phyloP scores from a whole-genome alignment of 2,329 filamentous ascomycete species.

The Aureobasidium zeae region DNA sequence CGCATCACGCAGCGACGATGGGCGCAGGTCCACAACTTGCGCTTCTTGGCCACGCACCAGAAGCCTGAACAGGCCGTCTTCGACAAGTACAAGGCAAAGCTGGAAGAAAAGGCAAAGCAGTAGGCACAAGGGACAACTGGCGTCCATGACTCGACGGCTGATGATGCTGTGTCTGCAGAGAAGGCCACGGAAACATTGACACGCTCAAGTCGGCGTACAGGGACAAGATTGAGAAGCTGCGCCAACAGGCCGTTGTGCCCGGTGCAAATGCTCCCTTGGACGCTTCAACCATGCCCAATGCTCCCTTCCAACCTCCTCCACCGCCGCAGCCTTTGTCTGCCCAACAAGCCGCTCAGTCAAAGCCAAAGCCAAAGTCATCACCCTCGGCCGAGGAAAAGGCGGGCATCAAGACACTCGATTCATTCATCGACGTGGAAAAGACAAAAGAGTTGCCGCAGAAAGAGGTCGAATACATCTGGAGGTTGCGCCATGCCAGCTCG shows the following conservation, averaged over 20 bases:
- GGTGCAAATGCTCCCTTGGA: conserved; percentile 39
- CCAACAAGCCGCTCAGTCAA: conserved; percentile 22
- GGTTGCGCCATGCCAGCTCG: conserved; percentile 68
- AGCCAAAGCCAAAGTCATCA: conserved; percentile 21
- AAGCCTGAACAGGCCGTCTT: conserved; percentile 53
- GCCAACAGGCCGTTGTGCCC: conserved; percentile 54
- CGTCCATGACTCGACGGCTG: too few relatives aligned
- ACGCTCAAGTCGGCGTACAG: conserved; percentile 74
- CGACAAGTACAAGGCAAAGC: conserved; percentile 81
- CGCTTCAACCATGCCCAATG: conserved; percentile 20
- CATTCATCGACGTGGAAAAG: conserved; percentile 73
- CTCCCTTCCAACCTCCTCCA: conserved; percentile 30
- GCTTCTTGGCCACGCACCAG: conserved; percentile 74
- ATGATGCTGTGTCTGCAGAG: too few relatives aligned
- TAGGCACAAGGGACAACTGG: too few relatives aligned
- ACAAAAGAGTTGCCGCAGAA: conserved; percentile 60
- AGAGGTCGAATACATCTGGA: conserved; percentile 85
- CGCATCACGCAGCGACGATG: conserved; percentile 59
- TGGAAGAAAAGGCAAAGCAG: conserved; percentile 69
- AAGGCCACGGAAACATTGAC: conserved; percentile 61
- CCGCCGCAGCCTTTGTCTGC: conserved; percentile 27
- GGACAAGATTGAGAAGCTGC: conserved; percentile 67
- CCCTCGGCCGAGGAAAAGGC: conserved; percentile 29
- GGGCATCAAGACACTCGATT: conserved; percentile 55
- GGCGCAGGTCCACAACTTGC: conserved; percentile 87